Evolutionary conservation across 2,329 filamentous ascomycete genomes (phyloP).

Genomic region (Cytospora piceicola): DNA sequence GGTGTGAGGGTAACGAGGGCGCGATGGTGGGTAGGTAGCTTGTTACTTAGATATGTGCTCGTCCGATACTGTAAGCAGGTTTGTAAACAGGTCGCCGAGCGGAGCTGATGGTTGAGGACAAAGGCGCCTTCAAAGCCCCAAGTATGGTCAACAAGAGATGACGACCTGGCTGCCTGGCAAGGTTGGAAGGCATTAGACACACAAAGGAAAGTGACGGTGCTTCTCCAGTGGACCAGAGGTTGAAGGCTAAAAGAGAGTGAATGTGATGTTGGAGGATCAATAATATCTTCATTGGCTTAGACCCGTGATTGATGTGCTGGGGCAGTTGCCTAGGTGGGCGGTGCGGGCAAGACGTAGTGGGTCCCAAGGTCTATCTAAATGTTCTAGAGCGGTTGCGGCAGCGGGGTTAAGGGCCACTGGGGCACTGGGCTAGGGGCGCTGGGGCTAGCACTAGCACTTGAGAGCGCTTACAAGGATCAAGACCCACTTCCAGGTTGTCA

Average conservation of each 20-base stretch:
- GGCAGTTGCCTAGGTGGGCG: background rate
- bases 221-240: slow-evolving; percentile 7
- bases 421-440: too few species aligned
- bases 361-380: background rate
- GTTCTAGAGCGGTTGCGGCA: background rate
- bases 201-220: slow-evolving; percentile 20
- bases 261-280: slow-evolving; percentile 14
- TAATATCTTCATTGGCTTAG: slow-evolving; percentile 12
- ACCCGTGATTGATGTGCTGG: slow-evolving; percentile 3
- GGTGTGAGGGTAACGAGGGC: background rate
- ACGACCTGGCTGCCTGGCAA: too few species aligned
- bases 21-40: background rate
- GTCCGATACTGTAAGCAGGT: background rate
- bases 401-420: background rate
- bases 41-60: background rate
- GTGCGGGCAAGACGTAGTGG: background rate
- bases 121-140: background rate
- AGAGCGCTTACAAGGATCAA: slow-evolving; percentile 23
- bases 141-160: background rate
- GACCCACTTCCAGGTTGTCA: background rate
- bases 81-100: background rate
- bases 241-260: slow-evolving; percentile 15
- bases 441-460: slow-evolving; percentile 1
- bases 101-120: slow-evolving; percentile 5
- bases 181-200: background rate